A percentile compares a stretch with the other conserved stretches of the same genome.
Evolutionary conservation across 176 grass and related monocot species (phyloP).

Genomic region (Phyllostachys edulis): DNA sequence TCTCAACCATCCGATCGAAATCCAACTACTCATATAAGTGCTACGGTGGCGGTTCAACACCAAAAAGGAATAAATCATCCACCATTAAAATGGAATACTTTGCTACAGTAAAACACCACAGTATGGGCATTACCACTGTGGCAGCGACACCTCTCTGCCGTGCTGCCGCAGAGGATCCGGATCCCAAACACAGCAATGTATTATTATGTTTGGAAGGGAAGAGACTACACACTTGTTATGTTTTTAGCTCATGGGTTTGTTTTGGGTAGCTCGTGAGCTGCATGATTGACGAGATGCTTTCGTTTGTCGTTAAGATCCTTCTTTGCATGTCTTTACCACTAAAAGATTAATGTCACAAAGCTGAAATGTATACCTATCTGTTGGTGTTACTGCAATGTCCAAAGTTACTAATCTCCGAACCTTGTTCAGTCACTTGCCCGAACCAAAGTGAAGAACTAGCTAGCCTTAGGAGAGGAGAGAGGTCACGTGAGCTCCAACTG

Average conservation of each 20-base stretch:
- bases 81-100: too few species aligned
- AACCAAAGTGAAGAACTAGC: not conserved
- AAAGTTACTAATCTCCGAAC: not conserved
- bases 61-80: too few species aligned
- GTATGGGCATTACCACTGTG: too few species aligned
- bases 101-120: too few species aligned
- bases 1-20: too few species aligned
- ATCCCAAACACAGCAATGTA: not conserved
- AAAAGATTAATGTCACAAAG: not conserved
- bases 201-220: not conserved
- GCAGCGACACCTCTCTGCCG: too few species aligned
- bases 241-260: not conserved
- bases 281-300: not conserved
- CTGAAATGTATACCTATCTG: slow-evolving; percentile 15
- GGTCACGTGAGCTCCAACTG: slow-evolving; percentile 34
- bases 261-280: slow-evolving; percentile 26
- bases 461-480: not conserved
- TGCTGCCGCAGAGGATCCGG: too few species aligned
- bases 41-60: too few species aligned
- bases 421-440: not conserved
- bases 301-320: not conserved
- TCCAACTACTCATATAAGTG: too few species aligned
- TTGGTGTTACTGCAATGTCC: slow-evolving; percentile 9
- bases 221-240: not conserved
- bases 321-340: not conserved